These are phyloP conservation scores for Neurospora sp. DNA, from an alignment of 495 filamentous ascomycete genomes.

Conservation along the genomic window DNA sequence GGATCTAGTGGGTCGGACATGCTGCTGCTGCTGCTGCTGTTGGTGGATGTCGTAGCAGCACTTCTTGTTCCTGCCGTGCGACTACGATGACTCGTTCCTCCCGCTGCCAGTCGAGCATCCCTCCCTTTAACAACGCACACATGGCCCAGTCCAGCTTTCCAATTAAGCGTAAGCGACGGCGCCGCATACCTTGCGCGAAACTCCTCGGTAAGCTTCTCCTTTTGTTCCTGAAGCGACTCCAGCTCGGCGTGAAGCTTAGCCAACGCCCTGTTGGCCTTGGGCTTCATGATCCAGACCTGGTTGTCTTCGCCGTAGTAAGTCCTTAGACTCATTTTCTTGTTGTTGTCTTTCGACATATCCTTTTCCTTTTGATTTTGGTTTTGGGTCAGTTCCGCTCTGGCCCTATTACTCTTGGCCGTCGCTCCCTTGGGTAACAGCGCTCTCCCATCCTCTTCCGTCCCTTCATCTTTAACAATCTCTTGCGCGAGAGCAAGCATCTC, in stretches of 20 bases:
- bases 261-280: constrained; percentile 56
- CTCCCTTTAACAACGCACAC: constrained; percentile 86
- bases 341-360: constrained; percentile 28
- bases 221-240: constrained; percentile 46
- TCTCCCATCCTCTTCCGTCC: constrained; percentile 22
- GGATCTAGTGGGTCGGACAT: neutral
- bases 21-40: neutral
- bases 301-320: constrained; percentile 44
- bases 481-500: constrained; percentile 60
- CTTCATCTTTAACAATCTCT: constrained; percentile 51
- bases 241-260: constrained; percentile 56
- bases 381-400: constrained; percentile 23
- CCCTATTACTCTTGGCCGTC: constrained; percentile 9
- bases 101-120: constrained; percentile 35
- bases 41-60: neutral
- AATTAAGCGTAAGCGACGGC: constrained; percentile 61
- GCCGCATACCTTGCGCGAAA: constrained; percentile 46
- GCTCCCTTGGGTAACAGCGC: constrained; percentile 32
- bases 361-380: constrained; percentile 20
- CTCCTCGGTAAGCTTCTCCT: constrained; percentile 44
- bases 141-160: constrained; percentile 76
- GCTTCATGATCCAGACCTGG: constrained; percentile 83
- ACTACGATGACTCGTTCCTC: neutral
- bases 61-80: neutral
- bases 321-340: constrained; percentile 20